Evolutionary conservation across 2,329 filamentous ascomycete species (phyloP), one percentile per base, ranked within the genome.

Genomic region (Exophiala calicioides): DNA sequence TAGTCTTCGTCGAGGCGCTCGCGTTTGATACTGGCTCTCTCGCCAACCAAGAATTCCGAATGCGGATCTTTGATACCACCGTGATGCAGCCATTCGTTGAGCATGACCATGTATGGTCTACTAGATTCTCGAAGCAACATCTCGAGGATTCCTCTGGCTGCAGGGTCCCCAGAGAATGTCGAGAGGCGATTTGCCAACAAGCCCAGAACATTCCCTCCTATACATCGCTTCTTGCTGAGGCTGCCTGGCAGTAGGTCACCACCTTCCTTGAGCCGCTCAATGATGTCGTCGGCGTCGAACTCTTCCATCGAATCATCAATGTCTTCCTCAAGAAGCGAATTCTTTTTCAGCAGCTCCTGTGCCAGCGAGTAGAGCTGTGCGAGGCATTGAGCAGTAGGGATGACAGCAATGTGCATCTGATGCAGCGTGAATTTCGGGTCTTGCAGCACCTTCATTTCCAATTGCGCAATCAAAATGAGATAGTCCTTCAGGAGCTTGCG

Each of bases 81-180:
- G 62, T 95, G 91, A 63, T 98, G 93, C 12, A 98, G 74, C 93
- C 93, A 98, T 66, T 97, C 91, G 62, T 98, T 98, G 51, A 98
- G 73, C 93, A 98, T 98, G 31, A 80, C 79, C 90, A 97, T 96
- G 65, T 98, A 98, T 0, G 93, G 93, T 44, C 86, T 81, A 61
- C 90, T 96, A 1, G 91, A 86, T 66, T 97, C 91, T 45, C 88
- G 80, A 31, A 98, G 69, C 20, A 98, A 70, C 3, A 84, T 85
- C 8, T 88, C 93, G 8, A 98, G 76, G 15, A 98, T 70, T 18
- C 84, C 80, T 53, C 88, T 81, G 15, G 93, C 90, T 1, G 89
- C 86, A 3, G 93, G 93, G 63, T 98, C 93, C 34, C 93, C 93
- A 1, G 91, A 93, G 81, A 96, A 91, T 10, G 86, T 84, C 57